These are phyloP conservation scores for Xylaria curta DNA, from an alignment of 495 filamentous ascomycete genomes.

Conservation along the genomic window DNA sequence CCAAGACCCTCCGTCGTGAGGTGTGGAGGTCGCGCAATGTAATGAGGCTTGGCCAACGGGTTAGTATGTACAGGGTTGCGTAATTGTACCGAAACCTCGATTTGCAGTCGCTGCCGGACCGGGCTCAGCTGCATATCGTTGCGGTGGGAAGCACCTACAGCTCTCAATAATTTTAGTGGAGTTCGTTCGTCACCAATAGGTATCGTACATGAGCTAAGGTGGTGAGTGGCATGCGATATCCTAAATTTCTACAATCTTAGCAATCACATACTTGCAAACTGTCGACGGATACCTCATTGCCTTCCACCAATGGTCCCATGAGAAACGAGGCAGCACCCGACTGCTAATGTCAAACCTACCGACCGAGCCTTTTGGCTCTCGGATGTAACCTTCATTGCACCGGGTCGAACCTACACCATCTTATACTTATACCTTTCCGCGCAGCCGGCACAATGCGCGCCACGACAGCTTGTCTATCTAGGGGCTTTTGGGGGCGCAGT, in stretches of 20 bases:
- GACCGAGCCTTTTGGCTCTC: slow-evolving; percentile 42
- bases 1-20: background rate
- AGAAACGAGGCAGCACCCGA: slow-evolving; percentile 5
- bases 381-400: slow-evolving; percentile 26
- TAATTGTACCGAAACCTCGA: background rate
- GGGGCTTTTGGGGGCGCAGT: slow-evolving; percentile 54
- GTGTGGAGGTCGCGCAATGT: slow-evolving; percentile 19
- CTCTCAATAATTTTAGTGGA: slow-evolving; percentile 1
- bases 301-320: slow-evolving; percentile 1
- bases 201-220: background rate
- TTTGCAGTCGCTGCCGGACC: background rate
- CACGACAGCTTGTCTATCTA: slow-evolving; percentile 46
- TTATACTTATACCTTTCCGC: background rate
- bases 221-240: background rate
- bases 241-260: background rate
- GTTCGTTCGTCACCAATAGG: slow-evolving; percentile 6
- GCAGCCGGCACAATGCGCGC: slow-evolving; percentile 47
- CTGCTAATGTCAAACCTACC: slow-evolving; percentile 39
- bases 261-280: background rate
- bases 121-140: background rate
- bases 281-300: background rate
- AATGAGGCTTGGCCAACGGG: slow-evolving; percentile 14
- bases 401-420: background rate
- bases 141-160: background rate
- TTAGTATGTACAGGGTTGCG: background rate